These are phyloP conservation scores for Podospora sp. DNA, from an alignment of 495 filamentous ascomycete species.

Conservation along the genomic window DNA sequence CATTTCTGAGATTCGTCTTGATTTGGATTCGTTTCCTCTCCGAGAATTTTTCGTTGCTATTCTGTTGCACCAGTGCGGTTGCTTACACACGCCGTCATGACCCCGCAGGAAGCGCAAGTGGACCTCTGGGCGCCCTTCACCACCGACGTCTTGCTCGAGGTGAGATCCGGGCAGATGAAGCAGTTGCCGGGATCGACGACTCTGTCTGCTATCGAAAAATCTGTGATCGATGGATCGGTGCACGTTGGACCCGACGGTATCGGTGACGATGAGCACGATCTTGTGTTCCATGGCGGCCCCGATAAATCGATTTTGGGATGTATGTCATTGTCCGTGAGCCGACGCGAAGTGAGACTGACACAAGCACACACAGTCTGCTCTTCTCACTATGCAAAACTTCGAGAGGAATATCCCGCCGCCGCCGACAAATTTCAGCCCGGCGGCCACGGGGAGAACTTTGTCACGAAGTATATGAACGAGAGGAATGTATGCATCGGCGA, in stretches of 20 bases:
- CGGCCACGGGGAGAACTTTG: conserved; percentile 62
- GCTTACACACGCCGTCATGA: not conserved
- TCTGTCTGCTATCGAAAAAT: conserved; percentile 57
- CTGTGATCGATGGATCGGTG: conserved; percentile 39
- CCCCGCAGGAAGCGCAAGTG: conserved; percentile 16
- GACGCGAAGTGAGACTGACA: not conserved
- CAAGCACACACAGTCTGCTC: conserved; percentile 46
- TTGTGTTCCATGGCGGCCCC: conserved; percentile 54
- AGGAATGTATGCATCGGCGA: conserved; percentile 62
- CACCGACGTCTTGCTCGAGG: conserved; percentile 50
- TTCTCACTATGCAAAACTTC: conserved; percentile 55
- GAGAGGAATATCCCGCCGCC: conserved; percentile 45
- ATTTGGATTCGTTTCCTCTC: not conserved
- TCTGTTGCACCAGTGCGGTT: not conserved
- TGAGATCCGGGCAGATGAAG: conserved; percentile 58
- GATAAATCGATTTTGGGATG: conserved; percentile 63
- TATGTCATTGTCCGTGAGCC: conserved; percentile 27
- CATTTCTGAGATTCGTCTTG: not conserved
- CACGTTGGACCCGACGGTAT: conserved; percentile 50
- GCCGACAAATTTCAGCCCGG: conserved; percentile 50
- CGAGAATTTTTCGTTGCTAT: no score
- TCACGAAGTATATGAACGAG: conserved; percentile 54
- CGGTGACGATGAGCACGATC: conserved; percentile 59
- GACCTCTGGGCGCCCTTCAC: conserved; percentile 47
- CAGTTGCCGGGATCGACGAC: conserved; percentile 45